A percentile compares a stretch with the other conserved stretches of the same genome.
Evolutionary conservation across 179 eudicot species (phyloP).

Genomic region (Silene coronaria): DNA sequence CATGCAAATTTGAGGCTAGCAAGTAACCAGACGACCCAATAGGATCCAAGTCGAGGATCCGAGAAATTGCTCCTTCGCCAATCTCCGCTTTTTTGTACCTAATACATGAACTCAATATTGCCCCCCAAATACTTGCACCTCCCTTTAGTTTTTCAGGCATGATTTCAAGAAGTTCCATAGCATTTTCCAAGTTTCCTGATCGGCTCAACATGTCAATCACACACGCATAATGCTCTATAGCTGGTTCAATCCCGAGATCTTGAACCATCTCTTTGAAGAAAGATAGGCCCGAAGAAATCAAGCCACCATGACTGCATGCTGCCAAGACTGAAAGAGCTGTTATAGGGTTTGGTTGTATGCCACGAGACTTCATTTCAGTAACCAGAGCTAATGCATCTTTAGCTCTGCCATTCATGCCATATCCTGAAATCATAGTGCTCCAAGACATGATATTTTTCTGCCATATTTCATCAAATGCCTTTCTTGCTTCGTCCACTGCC

Average conservation of each 20-base stretch:
- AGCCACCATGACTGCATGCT: constrained; percentile 85
- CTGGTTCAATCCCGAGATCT: constrained; percentile 33
- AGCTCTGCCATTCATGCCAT: constrained; percentile 70
- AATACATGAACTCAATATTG: constrained; percentile 62
- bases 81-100: constrained; percentile 36
- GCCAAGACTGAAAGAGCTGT: constrained; percentile 62
- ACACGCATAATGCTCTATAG: constrained; percentile 69
- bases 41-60: constrained; percentile 64
- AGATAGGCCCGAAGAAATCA: constrained; percentile 46
- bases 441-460: constrained; percentile 53
- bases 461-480: constrained; percentile 45
- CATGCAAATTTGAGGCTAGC: constrained; percentile 63
- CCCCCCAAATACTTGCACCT: constrained; percentile 65
- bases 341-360: constrained; percentile 58
- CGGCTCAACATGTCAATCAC: constrained; percentile 71
- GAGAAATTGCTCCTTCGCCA: constrained; percentile 40
- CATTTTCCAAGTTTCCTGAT: constrained; percentile 58
- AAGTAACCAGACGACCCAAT: constrained; percentile 55
- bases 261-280: constrained; percentile 47
- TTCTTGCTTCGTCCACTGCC: constrained; percentile 49
- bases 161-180: constrained; percentile 44
- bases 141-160: constrained; percentile 38
- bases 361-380: constrained; percentile 43
- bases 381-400: constrained; percentile 44
- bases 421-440: constrained; percentile 71